Evolutionary conservation across 768 basidiomycete species (phyloP).

Genomic region (Butyriboletus loyo): DNA sequence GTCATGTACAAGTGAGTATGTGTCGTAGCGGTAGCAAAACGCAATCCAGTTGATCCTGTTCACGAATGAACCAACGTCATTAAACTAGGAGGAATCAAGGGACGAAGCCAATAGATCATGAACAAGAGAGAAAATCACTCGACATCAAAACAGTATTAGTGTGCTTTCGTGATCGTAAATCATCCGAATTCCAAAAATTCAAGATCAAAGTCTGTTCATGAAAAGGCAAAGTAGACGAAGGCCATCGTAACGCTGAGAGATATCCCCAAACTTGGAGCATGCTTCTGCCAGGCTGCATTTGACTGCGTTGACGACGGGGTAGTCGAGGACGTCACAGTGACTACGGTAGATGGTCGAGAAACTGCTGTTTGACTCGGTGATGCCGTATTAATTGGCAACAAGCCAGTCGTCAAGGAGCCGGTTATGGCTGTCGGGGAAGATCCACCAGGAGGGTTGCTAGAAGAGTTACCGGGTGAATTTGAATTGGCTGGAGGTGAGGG

Average conservation of each 20-base stretch:
- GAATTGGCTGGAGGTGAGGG: not conserved
- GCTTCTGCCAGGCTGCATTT: conserved; percentile 26
- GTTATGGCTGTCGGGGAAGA: not conserved
- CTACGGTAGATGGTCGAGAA: conserved; percentile 3
- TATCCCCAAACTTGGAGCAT: conserved; percentile 9
- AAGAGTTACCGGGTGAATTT: not conserved
- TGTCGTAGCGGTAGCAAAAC: conserved; percentile 4
- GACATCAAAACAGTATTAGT: conserved; percentile 11
- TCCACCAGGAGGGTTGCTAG: no score
- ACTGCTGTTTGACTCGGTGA: not conserved
- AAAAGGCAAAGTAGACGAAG: conserved; percentile 17
- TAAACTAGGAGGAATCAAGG: conserved; percentile 5
- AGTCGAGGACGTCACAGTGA: conserved; percentile 1
- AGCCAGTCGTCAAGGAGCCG: not conserved
- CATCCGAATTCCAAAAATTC: conserved; percentile 9
- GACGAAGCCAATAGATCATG: conserved; percentile 8
- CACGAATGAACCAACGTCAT: conserved; percentile 12
- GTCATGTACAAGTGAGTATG: conserved; percentile 25
- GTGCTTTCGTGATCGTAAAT: conserved; percentile 4
- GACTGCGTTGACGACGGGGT: conserved; percentile 15
- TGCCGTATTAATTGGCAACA: not conserved
- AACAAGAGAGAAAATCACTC: conserved; percentile 15
- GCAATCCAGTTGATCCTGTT: conserved; percentile 10
- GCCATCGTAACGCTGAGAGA: conserved; percentile 18
- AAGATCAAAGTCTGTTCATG: conserved; percentile 13